Conservation (phyloP, 2,329 filamentous ascomycete genomes). For the Epichloe gansuensis region DNA sequence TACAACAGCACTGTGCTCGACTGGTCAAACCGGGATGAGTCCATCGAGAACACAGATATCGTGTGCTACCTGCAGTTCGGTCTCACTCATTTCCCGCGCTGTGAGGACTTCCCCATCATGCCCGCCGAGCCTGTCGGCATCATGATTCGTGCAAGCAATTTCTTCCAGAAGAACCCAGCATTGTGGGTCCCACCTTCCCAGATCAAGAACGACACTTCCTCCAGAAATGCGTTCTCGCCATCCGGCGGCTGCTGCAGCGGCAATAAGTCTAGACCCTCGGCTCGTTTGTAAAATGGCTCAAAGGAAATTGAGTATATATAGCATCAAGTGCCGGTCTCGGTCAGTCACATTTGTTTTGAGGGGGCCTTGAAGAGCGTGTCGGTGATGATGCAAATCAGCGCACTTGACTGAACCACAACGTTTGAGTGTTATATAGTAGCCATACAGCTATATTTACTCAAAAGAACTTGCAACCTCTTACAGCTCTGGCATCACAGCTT, state of each 20-base stretch:
- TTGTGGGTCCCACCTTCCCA: slow-evolving; percentile 34
- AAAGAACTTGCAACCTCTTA: too few relatives aligned
- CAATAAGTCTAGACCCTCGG: slow-evolving; percentile 6
- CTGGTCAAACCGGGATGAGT: slow-evolving; percentile 37
- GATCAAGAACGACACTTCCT: slow-evolving; percentile 21
- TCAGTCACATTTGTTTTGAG: too few relatives aligned
- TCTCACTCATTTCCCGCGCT: slow-evolving; percentile 48
- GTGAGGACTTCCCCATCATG: slow-evolving; percentile 60
- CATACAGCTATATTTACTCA: too few relatives aligned
- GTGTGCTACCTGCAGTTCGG: slow-evolving; percentile 40
- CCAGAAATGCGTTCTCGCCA: slow-evolving; percentile 9
- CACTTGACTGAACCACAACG: too few relatives aligned
- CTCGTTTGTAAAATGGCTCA: slow-evolving; percentile 8
- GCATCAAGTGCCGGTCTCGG: too few relatives aligned
- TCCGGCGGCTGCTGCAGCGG: slow-evolving; percentile 6
- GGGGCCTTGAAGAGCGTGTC: too few relatives aligned
- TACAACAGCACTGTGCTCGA: slow-evolving; percentile 22
- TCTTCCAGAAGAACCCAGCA: slow-evolving; percentile 39
- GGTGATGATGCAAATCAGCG: too few relatives aligned
- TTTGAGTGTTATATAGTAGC: too few relatives aligned
- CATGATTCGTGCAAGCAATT: slow-evolving; percentile 37
- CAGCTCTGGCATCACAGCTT: too few relatives aligned
- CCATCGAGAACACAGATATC: slow-evolving; percentile 36
- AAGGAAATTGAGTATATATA: too few relatives aligned
- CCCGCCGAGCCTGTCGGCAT: slow-evolving; percentile 44